phyloP scores from a whole-genome alignment of 345 rosid species.

The Microthlaspi erraticum region DNA sequence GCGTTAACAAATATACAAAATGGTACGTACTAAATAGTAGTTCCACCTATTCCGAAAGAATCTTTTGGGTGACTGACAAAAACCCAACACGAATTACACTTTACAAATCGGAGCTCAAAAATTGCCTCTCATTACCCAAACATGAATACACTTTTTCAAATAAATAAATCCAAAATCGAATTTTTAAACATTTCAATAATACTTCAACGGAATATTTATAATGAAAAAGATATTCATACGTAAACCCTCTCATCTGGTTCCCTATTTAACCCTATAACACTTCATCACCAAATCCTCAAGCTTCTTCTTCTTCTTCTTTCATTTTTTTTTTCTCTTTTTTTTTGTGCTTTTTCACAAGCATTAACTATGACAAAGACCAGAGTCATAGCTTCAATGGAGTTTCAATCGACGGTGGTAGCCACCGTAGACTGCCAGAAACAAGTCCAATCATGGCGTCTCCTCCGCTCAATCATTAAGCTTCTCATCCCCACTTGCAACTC shows the following conservation, averaged over 20 bases:
- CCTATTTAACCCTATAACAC: conserved; percentile 36
- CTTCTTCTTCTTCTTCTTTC: conserved; percentile 25
- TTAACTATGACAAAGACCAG: conserved; percentile 50
- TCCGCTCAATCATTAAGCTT: conserved; percentile 58
- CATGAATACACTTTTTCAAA: conserved; percentile 24
- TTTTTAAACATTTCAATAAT: conserved; percentile 7
- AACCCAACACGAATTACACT: conserved; percentile 46
- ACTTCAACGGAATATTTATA: neutral
- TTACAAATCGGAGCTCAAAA: conserved; percentile 43
- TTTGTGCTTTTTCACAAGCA: conserved; percentile 18
- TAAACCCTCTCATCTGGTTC: conserved; percentile 31
- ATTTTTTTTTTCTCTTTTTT: neutral
- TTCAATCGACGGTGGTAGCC: conserved; percentile 49
- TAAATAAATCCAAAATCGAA: conserved; percentile 25
- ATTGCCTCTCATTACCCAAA: conserved; percentile 44
- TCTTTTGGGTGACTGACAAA: conserved; percentile 43
- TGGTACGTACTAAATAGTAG: conserved; percentile 36
- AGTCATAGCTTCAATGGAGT: conserved; percentile 45
- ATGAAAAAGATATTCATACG: conserved; percentile 7
- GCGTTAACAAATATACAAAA: conserved; percentile 29
- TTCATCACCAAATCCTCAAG: conserved; percentile 38
- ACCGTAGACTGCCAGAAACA: conserved; percentile 80
- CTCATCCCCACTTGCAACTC: conserved; percentile 71
- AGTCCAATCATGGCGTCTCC: conserved; percentile 77
- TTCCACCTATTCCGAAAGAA: conserved; percentile 47